These are phyloP conservation scores for Cladosporium sp. DNA, from an alignment of 2,329 filamentous ascomycete species.

Conservation along the genomic window DNA sequence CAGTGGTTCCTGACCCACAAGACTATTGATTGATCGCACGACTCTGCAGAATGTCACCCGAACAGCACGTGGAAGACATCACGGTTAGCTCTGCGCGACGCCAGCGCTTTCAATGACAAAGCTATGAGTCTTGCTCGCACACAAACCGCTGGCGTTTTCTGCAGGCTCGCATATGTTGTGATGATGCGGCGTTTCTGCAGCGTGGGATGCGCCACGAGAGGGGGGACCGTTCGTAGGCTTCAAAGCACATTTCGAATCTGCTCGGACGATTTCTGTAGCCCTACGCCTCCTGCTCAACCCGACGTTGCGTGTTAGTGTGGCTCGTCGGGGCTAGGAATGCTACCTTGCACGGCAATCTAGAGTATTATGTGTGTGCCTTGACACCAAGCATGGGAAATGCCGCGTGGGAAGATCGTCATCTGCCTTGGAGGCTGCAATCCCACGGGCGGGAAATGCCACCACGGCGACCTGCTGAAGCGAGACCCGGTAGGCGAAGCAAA, in stretches of 20 bases:
- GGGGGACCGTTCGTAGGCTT: background rate
- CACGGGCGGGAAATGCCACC: conserved; percentile 9
- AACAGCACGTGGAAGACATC: background rate
- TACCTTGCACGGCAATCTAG: conserved; percentile 9
- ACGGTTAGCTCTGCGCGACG: conserved; percentile 5
- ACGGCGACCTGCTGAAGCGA: conserved; percentile 1
- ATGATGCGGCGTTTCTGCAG: conserved; percentile 5
- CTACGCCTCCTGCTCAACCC: conserved; percentile 3
- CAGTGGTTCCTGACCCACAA: conserved; percentile 11
- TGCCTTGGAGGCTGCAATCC: background rate
- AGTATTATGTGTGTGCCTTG: background rate
- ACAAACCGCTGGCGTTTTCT: background rate
- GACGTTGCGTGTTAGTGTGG: conserved; percentile 3
- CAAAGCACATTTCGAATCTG: background rate
- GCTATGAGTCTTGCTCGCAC: background rate
- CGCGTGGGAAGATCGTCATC: conserved; percentile 7
- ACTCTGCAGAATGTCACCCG: background rate
- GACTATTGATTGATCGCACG: conserved; percentile 19
- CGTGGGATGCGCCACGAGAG: conserved; percentile 3
- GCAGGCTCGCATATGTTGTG: conserved; percentile 13
- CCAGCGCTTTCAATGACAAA: background rate
- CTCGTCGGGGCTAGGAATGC: background rate
- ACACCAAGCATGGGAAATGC: background rate
- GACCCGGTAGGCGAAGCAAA: conserved; percentile 1
- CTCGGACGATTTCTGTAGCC: conserved; percentile 8